Evolutionary conservation across 768 basidiomycete genomes (phyloP).

Genomic region (Termitomyces sp.): DNA sequence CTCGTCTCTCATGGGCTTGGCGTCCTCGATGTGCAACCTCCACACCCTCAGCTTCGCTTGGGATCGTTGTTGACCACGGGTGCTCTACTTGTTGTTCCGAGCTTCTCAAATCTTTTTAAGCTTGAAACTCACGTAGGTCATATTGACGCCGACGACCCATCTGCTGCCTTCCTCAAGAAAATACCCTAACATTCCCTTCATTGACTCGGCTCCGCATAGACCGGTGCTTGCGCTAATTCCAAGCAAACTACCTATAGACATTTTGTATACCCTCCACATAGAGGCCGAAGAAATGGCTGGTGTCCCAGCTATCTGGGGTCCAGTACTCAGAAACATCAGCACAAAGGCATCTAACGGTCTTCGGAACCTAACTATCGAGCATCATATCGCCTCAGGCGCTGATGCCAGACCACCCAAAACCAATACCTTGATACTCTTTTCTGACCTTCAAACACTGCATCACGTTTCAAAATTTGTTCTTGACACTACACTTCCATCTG

Average conservation of each 20-base stretch:
- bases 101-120: constrained; percentile 33
- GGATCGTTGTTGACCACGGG: constrained; percentile 33
- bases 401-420: constrained; percentile 10
- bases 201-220: constrained; percentile 36
- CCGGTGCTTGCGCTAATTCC: constrained; percentile 32
- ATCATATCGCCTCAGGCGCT: constrained; percentile 26
- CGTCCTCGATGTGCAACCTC: constrained; percentile 30
- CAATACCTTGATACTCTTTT: constrained; percentile 22
- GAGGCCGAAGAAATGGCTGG: constrained; percentile 29
- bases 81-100: constrained; percentile 32
- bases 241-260: constrained; percentile 25
- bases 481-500: constrained; percentile 36
- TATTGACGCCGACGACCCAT: constrained; percentile 25
- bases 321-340: constrained; percentile 28
- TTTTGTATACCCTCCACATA: constrained; percentile 33
- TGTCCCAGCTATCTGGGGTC: constrained; percentile 27
- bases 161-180: constrained; percentile 8
- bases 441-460: constrained; percentile 28
- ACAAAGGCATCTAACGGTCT: constrained; percentile 26
- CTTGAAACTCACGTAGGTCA: constrained; percentile 43
- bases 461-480: constrained; percentile 32
- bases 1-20: constrained; percentile 24
- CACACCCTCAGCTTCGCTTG: constrained; percentile 33
- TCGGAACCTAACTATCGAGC: constrained; percentile 37
- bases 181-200: constrained; percentile 27